These are phyloP conservation scores for Jacaranda copaia DNA, from an alignment of 257 asterid genomes.

Conservation along the genomic window DNA sequence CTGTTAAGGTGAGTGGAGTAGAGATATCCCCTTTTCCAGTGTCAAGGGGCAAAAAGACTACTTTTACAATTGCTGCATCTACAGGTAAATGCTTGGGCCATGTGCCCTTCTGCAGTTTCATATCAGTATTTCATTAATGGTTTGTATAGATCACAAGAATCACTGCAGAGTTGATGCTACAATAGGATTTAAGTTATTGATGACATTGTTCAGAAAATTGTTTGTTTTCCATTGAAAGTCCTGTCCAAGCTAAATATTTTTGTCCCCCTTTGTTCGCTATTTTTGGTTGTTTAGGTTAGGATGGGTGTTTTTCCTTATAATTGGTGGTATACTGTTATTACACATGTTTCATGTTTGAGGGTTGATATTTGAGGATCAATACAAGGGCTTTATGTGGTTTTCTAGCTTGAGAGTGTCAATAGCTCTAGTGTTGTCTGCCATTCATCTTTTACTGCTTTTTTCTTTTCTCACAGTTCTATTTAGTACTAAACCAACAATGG, in stretches of 20 bases:
- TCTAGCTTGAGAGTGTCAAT: not conserved
- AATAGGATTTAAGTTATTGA: not conserved
- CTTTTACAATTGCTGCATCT: slow-evolving; percentile 45
- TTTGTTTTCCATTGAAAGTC: not conserved
- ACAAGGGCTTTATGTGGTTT: not conserved
- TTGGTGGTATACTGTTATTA: not conserved
- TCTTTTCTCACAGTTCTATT: no score
- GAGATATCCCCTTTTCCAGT: slow-evolving; percentile 55
- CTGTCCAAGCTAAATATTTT: no score
- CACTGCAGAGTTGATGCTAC: not conserved
- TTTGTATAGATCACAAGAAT: not conserved
- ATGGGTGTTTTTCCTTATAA: no score
- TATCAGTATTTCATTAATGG: not conserved
- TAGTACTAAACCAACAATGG: not conserved
- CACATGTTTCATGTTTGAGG: not conserved
- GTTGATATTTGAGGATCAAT: not conserved
- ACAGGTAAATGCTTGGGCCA: slow-evolving; percentile 33
- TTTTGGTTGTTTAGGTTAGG: no score
- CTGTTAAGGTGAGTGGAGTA: slow-evolving; percentile 51
- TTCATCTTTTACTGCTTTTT: no score
- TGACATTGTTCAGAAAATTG: not conserved
- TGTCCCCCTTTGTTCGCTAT: no score
- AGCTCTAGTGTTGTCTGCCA: no score
- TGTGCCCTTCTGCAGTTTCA: not conserved
- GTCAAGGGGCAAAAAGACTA: slow-evolving; percentile 42